Base-by-base conservation (phyloP, 768 basidiomycete species). In the Serendipita sp. region DNA sequence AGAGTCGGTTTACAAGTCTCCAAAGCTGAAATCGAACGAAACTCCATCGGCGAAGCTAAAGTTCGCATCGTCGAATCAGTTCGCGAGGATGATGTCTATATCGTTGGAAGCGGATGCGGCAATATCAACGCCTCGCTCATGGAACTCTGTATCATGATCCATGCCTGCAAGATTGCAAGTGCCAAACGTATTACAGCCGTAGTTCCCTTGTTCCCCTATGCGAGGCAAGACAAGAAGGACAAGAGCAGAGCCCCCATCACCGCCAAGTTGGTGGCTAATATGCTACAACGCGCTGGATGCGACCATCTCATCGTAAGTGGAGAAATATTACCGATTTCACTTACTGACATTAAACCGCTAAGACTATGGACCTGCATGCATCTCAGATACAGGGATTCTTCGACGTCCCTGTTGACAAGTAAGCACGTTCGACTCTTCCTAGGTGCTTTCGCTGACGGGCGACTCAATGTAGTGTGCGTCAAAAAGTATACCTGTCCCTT, bases 331-430 rank as follows among this genome's bases (percentile, higher is more conserved):
- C n/a, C 1, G 3, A n/a, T 23, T 10, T 47, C 28, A 10, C 15
- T 16, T 65, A 44, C 15, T 28, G 58, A 1, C 10, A 51, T 28
- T 23, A 23, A 41, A 63, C 44, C 46, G 3, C 23, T 23, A 68
- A 94, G 91, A 98, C 95, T 7, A 96, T 98, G 92, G 96, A 99
- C 76, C 79, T 98, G 66, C 95, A 99, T 73, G 96, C 96, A 36
- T 95, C 92, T 1, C 96, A 99, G 73, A 98, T 99, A 68, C 96
- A 99, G 77, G 96, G 96, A 3, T 99, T 99, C 78, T 99, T 75
- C 23, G 95, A 98, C 75, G 94, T 98, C 48, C 96, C 96, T 5
- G 95, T 97, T 71, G 96, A 99, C 81, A 98, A 99, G 91, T 95
- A 73, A 82, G 91, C 84, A 45, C 65, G 38, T 44, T 23, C 23